Evolutionary conservation across 106 monocot genomes (phyloP).

Genomic region (Cymbidium sinense): DNA sequence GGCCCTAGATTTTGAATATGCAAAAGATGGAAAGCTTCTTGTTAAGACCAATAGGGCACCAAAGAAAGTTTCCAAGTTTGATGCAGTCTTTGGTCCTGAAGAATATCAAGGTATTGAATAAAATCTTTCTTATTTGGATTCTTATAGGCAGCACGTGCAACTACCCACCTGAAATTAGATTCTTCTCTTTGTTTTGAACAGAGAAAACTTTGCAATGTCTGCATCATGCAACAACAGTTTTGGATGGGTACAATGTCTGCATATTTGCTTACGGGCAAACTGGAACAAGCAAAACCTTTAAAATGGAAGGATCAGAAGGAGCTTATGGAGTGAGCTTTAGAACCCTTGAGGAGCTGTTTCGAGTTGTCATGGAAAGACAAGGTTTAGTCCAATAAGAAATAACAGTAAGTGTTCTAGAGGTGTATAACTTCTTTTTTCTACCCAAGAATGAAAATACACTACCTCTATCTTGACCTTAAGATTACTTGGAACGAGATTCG

Average conservation of each 20-base stretch:
- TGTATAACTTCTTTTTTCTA: constrained; percentile 28
- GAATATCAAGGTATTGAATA: constrained; percentile 66
- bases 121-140: not conserved
- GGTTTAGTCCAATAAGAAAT: constrained; percentile 54
- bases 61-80: constrained; percentile 81
- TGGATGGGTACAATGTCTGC: constrained; percentile 95
- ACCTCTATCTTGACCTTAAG: not conserved
- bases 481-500: constrained; percentile 34
- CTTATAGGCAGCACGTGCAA: not conserved
- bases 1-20: constrained; percentile 76
- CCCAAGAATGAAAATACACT: not conserved
- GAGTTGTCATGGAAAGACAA: constrained; percentile 67
- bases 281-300: constrained; percentile 91
- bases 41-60: constrained; percentile 55
- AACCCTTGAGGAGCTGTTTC: constrained; percentile 80
- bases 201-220: constrained; percentile 66
- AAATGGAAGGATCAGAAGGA: constrained; percentile 82
- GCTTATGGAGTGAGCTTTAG: constrained; percentile 84
- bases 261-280: constrained; percentile 98
- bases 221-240: too few species aligned
- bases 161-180: not conserved
- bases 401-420: constrained; percentile 75
- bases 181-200: constrained; percentile 23
- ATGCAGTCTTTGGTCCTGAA: constrained; percentile 69
- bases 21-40: constrained; percentile 72